These are phyloP conservation scores for Spathaspora hagerdaliae DNA, from an alignment of 805 yeast genomes.

Conservation along the genomic window DNA sequence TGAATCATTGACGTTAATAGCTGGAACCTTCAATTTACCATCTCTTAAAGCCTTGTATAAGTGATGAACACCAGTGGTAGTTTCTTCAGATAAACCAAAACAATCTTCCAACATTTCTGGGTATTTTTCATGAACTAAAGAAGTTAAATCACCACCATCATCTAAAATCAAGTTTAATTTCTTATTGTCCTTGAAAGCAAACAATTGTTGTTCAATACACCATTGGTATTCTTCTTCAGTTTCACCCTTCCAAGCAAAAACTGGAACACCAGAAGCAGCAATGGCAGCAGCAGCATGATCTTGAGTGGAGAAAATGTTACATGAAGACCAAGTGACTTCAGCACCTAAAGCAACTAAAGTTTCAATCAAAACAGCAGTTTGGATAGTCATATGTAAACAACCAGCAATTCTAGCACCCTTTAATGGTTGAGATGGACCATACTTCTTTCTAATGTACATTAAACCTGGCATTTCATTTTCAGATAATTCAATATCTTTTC, in stretches of 20 bases:
- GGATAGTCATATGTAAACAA: constrained; percentile 99
- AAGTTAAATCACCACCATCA: constrained; percentile 98
- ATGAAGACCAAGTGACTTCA: constrained; percentile 98
- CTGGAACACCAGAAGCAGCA: constrained; percentile 99
- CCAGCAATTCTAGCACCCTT: constrained; percentile 99
- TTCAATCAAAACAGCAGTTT: constrained; percentile 98
- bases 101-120: constrained; percentile 96
- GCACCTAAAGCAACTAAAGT: constrained; percentile 97
- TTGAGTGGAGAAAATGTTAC: constrained; percentile 99
- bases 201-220: constrained; percentile 99
- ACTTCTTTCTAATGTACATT: constrained; percentile 93
- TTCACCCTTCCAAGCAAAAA: constrained; percentile 99
- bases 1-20: constrained; percentile 97
- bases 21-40: constrained; percentile 90
- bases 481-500: constrained; percentile 98
- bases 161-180: constrained; percentile 95
- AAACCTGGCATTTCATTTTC: constrained; percentile 99
- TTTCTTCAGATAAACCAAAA: constrained; percentile 96
- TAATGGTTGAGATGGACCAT: constrained; percentile 89
- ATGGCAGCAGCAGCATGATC: constrained; percentile 99
- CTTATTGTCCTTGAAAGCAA: constrained; percentile 93
- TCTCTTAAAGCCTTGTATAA: constrained; percentile 94
- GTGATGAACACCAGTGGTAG: constrained; percentile 99
- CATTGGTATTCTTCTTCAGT: constrained; percentile 98
- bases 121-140: constrained; percentile 94